Base-by-base conservation (phyloP, 257 asterid species). In the Misopates orontium region DNA sequence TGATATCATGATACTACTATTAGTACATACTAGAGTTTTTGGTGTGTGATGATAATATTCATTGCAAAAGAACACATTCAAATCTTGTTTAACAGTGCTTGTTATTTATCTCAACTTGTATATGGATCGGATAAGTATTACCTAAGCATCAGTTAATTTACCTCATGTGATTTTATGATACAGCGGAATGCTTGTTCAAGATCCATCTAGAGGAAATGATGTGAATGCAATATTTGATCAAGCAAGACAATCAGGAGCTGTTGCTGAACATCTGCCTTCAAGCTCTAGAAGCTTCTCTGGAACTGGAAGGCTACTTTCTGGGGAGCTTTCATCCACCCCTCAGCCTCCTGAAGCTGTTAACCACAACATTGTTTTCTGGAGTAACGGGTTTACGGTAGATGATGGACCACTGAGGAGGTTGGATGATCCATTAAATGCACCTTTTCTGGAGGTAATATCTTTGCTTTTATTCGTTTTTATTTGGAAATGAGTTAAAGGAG, bases 111-210 rank as follows among this genome's bases (percentile, higher is more conserved):
- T 28, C 2, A 6, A 28, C 6, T 2, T 28, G 36, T n/a, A n/a
- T n/a, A n/a, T n/a, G n/a, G n/a, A n/a, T n/a, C 36, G 3, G 36
- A 28, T 28, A 7, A 28, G 36, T 7, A 2, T 28, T 3, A 7
- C 11, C 4, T 60, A 14, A 31, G 62, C 41, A 52, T 62, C 20
- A 52, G 31, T 75, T 14, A 25, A 19, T 49, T 62, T 55, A 56
- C 24, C 65, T 39, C 47, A 72, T 72, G 55, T 24, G 36, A 23
- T 59, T 56, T 1, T 60, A 9, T 69, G 55, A 70, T 71, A 45
- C 73, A 91, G 97, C 75, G 97, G 95, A 52, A 86, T 88, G 91
- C 84, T 91, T 65, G 96, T 91, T 61, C 95, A 76, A 75, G 97
- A 82, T 71, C 95, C 96, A 45, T 77, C 91, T 7, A 91, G 71